Base-by-base conservation (phyloP, 768 basidiomycete genomes). In the Paxillus ammoniavirescens region DNA sequence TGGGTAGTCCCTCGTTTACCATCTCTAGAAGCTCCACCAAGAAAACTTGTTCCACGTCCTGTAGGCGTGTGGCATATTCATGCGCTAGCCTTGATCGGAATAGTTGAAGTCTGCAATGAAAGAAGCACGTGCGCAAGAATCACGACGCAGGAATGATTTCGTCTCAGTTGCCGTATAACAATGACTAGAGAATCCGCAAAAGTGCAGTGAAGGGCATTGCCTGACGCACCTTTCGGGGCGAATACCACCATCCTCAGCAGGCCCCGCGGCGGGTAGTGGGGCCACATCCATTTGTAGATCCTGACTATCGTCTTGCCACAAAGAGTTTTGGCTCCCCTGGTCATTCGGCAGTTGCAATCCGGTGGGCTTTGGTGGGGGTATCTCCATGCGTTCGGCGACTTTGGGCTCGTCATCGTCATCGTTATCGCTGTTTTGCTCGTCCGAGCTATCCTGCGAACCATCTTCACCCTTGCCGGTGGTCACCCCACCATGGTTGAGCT, bases 61-160 rank as follows among this genome's bases (percentile, higher is more conserved):
- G 86, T 64, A 89, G 74, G 8, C 69, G 77, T 4, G 81, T 82
- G 23, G 82, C 75, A 67, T 92, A 89, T 8, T 92, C 72, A 52
- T 79, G 77, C 18, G 91, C 88, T 23, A 98, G 75, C 42, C 87
- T 83, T 9, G 79, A 72, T 42, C 93, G 84, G 87, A 95, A 98
- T 28, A 94, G 73, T 58, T 82, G 80, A 42, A 91, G 67, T 67
- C 94, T 94, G 63, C 40, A 43, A 46, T 35, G 54, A 40, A 38
- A 35, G 12, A 47, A 23, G 28, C 18, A 33, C 26, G 17, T 31
- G 41, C 23, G 35, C 28, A 21, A 47, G 31, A 48, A 46, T 30
- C 38, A 47, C 21, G 23, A 43, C 13, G 38, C 53, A 17, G 35
- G 33, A 49, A 38, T 7, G 15, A 18, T 36, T 43, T 42, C 28